Base-by-base conservation (phyloP, 192 early-diverging fungal species). In the Coemansia sp. region DNA sequence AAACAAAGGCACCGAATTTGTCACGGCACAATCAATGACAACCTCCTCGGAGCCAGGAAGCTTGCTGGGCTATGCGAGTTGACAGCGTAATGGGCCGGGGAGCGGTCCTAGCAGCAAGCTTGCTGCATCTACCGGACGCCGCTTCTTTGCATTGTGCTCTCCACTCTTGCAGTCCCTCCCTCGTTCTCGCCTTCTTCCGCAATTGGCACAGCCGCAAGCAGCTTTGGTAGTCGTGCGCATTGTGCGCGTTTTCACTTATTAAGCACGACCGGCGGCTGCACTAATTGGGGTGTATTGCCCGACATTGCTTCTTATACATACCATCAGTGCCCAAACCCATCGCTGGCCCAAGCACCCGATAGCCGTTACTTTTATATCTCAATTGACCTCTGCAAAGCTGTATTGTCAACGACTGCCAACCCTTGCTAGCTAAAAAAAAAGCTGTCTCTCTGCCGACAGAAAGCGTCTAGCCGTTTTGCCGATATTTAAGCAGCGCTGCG, bases 121-220 rank as follows among this genome's bases (percentile, higher is more conserved):
- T 16, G 56, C 25, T 23, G 29, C 39, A 16, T 5, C 39, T 25
- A 20, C 52, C 52, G 52, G 52, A 54, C 29, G 52, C 16, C 27
- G 22, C 29, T 29, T 16, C 27, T 54, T 5, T 42, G 39, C 47
- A 58, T 69, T 69, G 67, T 62, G 16, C 60, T 25, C 67, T 69
- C 60, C 61, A 55, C 68, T 57, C 55, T 57, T 57, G 19, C n/a
- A 39, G 55, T 57, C 55, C 55, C 55, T 57, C 55, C 55, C 35
- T 57, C 35, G 34, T 32, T 16, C n/a, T n/a, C 22, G 25, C 25
- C 2, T 35, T 57, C 22, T 22, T 57, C 35, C 35, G 32, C 23
- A 39, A 57, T 23, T 39, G 35, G 32, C n/a, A 39, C 11, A 4
- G 28, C 19, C 11, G 22, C 11, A 6, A 42, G 39, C 39, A 4